Evolutionary conservation across 1,139 yeast species (phyloP).

Genomic region (Pneumocystis carinii): DNA sequence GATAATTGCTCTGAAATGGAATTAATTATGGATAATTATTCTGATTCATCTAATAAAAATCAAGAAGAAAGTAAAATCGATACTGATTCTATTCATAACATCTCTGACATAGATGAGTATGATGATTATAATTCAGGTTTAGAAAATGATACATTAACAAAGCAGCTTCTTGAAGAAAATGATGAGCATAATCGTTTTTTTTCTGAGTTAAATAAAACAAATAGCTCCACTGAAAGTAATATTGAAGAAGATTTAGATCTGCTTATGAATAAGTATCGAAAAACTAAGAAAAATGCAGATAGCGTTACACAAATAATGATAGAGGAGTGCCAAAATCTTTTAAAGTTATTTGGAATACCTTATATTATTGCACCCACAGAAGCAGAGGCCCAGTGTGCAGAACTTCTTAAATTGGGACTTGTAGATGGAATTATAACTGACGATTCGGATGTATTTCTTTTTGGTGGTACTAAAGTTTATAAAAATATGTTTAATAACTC

Average conservation of each 20-base stretch:
- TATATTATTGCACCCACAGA: slow-evolving; percentile 93
- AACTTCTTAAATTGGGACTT: slow-evolving; percentile 42
- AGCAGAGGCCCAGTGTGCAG: slow-evolving; percentile 97
- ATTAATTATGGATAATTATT: background rate
- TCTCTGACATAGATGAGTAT: slow-evolving; percentile 32
- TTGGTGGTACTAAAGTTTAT: slow-evolving; percentile 76
- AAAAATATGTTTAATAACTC: slow-evolving; percentile 91
- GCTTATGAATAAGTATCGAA: slow-evolving; percentile 37
- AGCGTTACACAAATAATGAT: slow-evolving; percentile 82
- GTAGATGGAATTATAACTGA: slow-evolving; percentile 96
- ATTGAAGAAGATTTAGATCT: slow-evolving; percentile 43
- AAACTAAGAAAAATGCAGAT: slow-evolving; percentile 74
- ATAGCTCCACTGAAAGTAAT: background rate
- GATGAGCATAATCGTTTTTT: slow-evolving; percentile 56
- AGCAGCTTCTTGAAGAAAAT: slow-evolving; percentile 53
- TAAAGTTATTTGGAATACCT: slow-evolving; percentile 81
- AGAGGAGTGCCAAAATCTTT: slow-evolving; percentile 72
- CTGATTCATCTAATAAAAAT: background rate
- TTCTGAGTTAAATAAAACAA: slow-evolving; percentile 26
- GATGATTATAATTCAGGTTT: slow-evolving; percentile 34
- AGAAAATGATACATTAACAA: slow-evolving; percentile 46
- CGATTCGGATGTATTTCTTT: slow-evolving; percentile 90
- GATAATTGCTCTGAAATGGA: background rate
- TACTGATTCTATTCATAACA: background rate
- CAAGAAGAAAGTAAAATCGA: background rate